Evolutionary conservation across 2,329 filamentous ascomycete species (phyloP).

Genomic region (Apiospora hydei): DNA sequence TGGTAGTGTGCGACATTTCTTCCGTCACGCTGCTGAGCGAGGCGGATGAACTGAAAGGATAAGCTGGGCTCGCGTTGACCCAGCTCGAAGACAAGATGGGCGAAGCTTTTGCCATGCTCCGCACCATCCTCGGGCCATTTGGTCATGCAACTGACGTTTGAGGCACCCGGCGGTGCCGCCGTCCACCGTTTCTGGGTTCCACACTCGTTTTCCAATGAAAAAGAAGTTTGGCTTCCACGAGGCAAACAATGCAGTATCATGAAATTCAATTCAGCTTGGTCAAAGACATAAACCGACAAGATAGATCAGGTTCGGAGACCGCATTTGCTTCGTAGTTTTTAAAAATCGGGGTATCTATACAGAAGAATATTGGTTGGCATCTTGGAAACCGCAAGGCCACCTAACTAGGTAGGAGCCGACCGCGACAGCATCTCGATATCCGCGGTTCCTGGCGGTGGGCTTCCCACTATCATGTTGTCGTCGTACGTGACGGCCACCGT

Average conservation of each 20-base stretch:
- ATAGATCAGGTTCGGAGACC: background rate
- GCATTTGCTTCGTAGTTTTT: background rate
- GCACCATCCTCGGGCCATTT: too few species aligned
- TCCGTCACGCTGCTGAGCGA: background rate
- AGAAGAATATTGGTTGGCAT: background rate
- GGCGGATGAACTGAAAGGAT: too few species aligned
- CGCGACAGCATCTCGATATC: background rate
- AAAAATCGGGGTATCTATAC: background rate
- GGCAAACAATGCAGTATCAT: background rate
- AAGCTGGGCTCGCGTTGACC: too few species aligned
- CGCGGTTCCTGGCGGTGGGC: background rate
- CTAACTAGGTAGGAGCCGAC: background rate
- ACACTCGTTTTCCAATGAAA: background rate
- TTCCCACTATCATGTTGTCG: background rate
- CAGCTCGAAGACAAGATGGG: too few species aligned
- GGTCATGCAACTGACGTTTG: too few species aligned
- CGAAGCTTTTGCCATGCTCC: too few species aligned
- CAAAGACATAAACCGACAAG: background rate
- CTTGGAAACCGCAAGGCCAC: too few species aligned
- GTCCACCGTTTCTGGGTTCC: background rate
- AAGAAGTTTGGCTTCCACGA: background rate
- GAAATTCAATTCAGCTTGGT: background rate
- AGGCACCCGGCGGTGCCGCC: too few species aligned
- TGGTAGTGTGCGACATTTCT: background rate
- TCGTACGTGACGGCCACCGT: background rate